Evolutionary conservation across 1,284 basidiomycete genomes (phyloP), one percentile per base, ranked within the genome.

Genomic region (Fomitiporia mediterranea): DNA sequence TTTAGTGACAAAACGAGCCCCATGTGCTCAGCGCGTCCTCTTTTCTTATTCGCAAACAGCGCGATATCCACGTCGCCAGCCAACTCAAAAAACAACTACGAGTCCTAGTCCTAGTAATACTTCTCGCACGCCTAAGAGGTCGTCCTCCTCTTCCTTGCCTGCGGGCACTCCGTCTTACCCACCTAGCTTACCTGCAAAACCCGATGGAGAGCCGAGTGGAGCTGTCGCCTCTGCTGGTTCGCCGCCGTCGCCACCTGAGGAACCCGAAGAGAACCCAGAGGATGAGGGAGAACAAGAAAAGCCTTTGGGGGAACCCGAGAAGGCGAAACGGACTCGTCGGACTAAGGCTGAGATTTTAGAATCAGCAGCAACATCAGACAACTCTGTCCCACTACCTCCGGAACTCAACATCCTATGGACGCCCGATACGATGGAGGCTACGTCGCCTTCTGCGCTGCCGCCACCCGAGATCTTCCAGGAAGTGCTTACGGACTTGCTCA

Each of bases 401-500:
- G 79, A 71, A 25, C 69, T 84, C 54, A 72, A 83, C 61, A 79
- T 89, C 54, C 72, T 90, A n/a, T 90, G 84, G 83, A 65, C 74
- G 2, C 79, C 83, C 0, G 76, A 76, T 42, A 62, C 65, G 7
- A 53, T 61, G 17, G 66, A 68, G 19, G 34, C 63, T 55, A 52
- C 60, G 43, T 54, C 65, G n/a, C 43, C 58, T 23, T 61, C 63
- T 25, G 63, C 68, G 34, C 59, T 82, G 13, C 82, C 81, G 1
- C 79, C 77, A 4, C 73, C 77, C 9, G 78, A 79, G 60, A 79
- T 90, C 47, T 75, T 90, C 30, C 77, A 89, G 38, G 84, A 89
- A 55, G 83, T 81, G 15, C 70, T 90, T 57, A 81, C 85, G 58
- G 88, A 89, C 63, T 67, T 91, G 4, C 78, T 85, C 57, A 81